These are phyloP conservation scores for Podospora anserina DNA, from an alignment of 495 filamentous ascomycete species.

Conservation along the genomic window DNA sequence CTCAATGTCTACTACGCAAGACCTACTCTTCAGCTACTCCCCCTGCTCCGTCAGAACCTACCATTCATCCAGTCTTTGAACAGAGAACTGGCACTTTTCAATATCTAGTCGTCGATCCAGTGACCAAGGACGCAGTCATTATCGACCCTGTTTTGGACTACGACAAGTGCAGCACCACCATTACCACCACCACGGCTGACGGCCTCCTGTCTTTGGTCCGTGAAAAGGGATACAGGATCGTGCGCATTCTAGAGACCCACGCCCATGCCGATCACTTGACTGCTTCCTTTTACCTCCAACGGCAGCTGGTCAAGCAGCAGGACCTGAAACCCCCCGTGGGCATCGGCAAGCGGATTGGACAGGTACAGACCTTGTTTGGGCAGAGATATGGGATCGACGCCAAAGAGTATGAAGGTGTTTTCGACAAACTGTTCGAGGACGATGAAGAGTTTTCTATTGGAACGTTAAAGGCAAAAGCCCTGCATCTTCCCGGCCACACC, in stretches of 20 bases:
- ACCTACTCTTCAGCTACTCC: neutral
- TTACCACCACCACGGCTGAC: slow-evolving; percentile 51
- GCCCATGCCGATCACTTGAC: slow-evolving; percentile 62
- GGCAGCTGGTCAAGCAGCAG: slow-evolving; percentile 29
- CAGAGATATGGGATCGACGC: slow-evolving; percentile 44
- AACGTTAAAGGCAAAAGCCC: slow-evolving; percentile 38
- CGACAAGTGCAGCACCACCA: slow-evolving; percentile 41
- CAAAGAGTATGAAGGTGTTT: slow-evolving; percentile 44
- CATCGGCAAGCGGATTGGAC: slow-evolving; percentile 54
- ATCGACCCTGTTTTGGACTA: slow-evolving; percentile 62
- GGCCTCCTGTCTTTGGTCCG: slow-evolving; percentile 39
- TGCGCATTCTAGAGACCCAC: slow-evolving; percentile 58
- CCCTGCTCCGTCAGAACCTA: slow-evolving; percentile 18
- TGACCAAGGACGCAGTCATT: slow-evolving; percentile 46
- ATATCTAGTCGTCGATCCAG: slow-evolving; percentile 54
- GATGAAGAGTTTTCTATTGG: slow-evolving; percentile 53
- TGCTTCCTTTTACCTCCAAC: slow-evolving; percentile 53
- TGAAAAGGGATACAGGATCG: slow-evolving; percentile 45
- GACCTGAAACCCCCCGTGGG: slow-evolving; percentile 40
- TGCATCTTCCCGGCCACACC: slow-evolving; percentile 61
- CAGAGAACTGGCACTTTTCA: slow-evolving; percentile 53
- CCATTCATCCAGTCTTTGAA: slow-evolving; percentile 30
- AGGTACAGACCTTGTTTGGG: slow-evolving; percentile 51
- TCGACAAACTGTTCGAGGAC: slow-evolving; percentile 53
- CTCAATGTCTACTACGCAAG: neutral